Base-by-base conservation (phyloP, 208 protist species). In the Trypanosomatidae sp. region DNA sequence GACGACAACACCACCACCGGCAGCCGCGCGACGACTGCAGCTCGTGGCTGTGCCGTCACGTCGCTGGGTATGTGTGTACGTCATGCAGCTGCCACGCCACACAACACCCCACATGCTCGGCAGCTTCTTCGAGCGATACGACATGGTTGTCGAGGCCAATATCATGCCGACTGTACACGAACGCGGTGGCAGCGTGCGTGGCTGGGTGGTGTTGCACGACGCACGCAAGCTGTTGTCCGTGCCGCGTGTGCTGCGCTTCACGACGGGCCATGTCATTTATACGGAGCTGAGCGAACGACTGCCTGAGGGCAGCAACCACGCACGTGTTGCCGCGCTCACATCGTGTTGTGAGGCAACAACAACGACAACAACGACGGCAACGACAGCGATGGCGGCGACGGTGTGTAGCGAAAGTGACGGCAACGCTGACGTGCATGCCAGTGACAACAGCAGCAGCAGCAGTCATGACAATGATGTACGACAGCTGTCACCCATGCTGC, bases 1-100 rank as follows among this genome's bases (percentile, higher is more conserved):
- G n/a, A 66, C 19, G 51, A 72, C 26, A 70, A 82, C 28, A 45
- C 60, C 23, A 38, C 21, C 44, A 75, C 50, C 18, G 66, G 64
- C 28, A 43, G 37, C 27, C 64, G n/a, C n/a, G n/a, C n/a, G n/a
- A n/a, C n/a, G n/a, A n/a, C n/a, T n/a, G n/a, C n/a, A n/a, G n/a
- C n/a, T n/a, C n/a, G n/a, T n/a, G n/a, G n/a, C n/a, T n/a, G n/a
- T n/a, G n/a, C n/a, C n/a, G n/a, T n/a, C n/a, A n/a, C n/a, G n/a
- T n/a, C n/a, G n/a, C n/a, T n/a, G n/a, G n/a, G n/a, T n/a, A n/a
- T 88, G 79, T 25, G 48, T 67, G 8, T 90, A 90, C 42, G 74
- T 91, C 19, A 66, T 56, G 11, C 56, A 71, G 48, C 61, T 91
- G 18, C 82, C 82, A 16, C 56, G 53, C 18, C 49, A 70, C 53